Base-by-base conservation (phyloP, 1,139 yeast genomes). In the Diutina mesorugosa region DNA sequence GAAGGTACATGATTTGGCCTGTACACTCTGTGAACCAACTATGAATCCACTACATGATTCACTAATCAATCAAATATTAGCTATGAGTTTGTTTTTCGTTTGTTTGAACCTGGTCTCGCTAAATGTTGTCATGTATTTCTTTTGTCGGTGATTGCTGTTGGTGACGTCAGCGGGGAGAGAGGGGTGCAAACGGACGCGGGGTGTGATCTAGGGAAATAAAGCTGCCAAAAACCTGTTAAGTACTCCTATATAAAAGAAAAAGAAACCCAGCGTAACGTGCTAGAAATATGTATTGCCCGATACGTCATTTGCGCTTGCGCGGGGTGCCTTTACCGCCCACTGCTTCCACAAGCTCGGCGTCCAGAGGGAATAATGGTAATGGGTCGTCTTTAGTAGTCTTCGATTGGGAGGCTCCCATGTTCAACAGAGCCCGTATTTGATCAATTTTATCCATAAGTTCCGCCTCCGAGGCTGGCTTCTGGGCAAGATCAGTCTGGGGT, bases 381-480 rank as follows among this genome's bases (percentile, higher is more conserved):
- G 41, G 41, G 14, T 35, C 41, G 12, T 35, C 41, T 10, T 35
- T 35, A 35, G 10, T 35, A 12, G 41, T 10, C 4, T 9, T 35
- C 4, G 26, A 21, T 21, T 21, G 26, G 3, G 41, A 10, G 41
- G 41, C 41, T 35, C 51, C 51, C 18, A 50, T 30, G 28, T 38
- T 38, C 29, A 50, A 32, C 18, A n/a, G 45, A 3, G 28, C 45
- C 12, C 53, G 53, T 4, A 50, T n/a, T 9, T 50, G 45, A 9
- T 32, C 53, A 6, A 50, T n/a, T 18, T 50, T 50, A 18, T 50
- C 53, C 10, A 32, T 50, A 2, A 75, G 66, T 57, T 73, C 78
- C 12, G 67, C 74, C 4, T 66, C 64, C 6, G 70, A 65, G 57
- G 66, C 63, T 16, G 75, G 77, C 61, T 70, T 70, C 60, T 65